phyloP scores from a whole-genome alignment of 1,284 basidiomycete species.

The Ustilago vetiveriae region DNA sequence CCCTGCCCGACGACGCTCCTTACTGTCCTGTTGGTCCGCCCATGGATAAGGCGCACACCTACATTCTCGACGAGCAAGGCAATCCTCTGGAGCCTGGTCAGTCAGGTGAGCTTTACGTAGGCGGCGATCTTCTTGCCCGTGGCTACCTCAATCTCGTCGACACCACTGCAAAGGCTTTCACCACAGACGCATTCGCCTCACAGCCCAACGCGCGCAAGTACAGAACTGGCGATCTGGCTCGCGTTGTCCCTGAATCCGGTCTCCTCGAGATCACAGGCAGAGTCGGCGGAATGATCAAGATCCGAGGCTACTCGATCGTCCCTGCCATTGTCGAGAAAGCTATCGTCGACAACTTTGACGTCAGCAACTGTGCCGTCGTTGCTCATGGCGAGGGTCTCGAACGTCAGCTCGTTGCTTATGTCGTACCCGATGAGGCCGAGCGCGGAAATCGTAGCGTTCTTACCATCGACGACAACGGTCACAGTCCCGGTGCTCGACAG shows the following conservation, averaged over 20 bases:
- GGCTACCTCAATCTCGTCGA: slow-evolving; percentile 65
- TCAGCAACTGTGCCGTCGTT: slow-evolving; percentile 61
- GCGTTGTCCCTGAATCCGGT: slow-evolving; percentile 48
- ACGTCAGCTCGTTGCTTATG: slow-evolving; percentile 62
- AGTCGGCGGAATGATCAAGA: slow-evolving; percentile 66
- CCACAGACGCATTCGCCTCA: slow-evolving; percentile 36
- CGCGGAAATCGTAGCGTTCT: slow-evolving; percentile 35
- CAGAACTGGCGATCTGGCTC: slow-evolving; percentile 64
- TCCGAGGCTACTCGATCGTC: slow-evolving; percentile 63
- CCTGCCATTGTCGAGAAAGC: slow-evolving; percentile 63
- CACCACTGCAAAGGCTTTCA: slow-evolving; percentile 62
- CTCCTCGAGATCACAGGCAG: slow-evolving; percentile 65
- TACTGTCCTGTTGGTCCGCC: slow-evolving; percentile 64
- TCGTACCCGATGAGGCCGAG: slow-evolving; percentile 56
- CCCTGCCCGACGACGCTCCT: slow-evolving; percentile 20
- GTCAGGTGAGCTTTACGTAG: slow-evolving; percentile 63
- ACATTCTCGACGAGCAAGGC: slow-evolving; percentile 60
- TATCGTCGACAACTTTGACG: slow-evolving; percentile 60
- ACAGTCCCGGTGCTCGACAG: slow-evolving; percentile 59
- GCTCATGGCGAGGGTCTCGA: slow-evolving; percentile 64
- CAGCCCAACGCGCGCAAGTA: slow-evolving; percentile 53
- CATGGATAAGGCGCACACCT: slow-evolving; percentile 56
- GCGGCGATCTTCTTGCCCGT: slow-evolving; percentile 60
- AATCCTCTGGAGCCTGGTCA: slow-evolving; percentile 51
- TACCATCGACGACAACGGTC: slow-evolving; percentile 57